These are phyloP conservation scores for Salix exigua DNA, from an alignment of 345 rosid species.

Conservation along the genomic window DNA sequence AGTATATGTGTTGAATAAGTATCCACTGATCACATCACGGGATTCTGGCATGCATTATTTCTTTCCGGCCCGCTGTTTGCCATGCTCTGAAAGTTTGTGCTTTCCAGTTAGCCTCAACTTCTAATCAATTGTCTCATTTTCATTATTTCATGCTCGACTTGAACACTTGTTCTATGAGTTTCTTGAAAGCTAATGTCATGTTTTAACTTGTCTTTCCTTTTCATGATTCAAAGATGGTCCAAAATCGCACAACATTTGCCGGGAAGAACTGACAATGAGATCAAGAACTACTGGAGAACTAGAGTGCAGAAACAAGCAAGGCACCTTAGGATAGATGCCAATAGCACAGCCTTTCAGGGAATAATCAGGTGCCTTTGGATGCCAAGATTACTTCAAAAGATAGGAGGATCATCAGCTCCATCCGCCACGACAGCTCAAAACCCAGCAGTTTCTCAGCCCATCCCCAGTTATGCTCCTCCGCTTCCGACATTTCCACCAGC, in stretches of 20 bases:
- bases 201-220: background rate
- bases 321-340: slow-evolving; percentile 79
- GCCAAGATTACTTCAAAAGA: slow-evolving; percentile 77
- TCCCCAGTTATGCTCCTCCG: background rate
- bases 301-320: slow-evolving; percentile 94
- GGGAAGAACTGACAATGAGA: slow-evolving; percentile 93
- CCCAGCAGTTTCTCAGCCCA: slow-evolving; percentile 4
- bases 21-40: background rate
- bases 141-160: background rate
- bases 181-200: background rate
- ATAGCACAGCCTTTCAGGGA: slow-evolving; percentile 84
- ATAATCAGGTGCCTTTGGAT: slow-evolving; percentile 77
- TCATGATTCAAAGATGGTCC: slow-evolving; percentile 56
- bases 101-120: background rate
- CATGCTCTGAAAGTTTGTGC: background rate
- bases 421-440: slow-evolving; percentile 8
- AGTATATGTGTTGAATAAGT: background rate
- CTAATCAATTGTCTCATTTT: background rate
- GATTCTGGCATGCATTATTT: background rate
- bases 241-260: slow-evolving; percentile 88
- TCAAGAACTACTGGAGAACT: slow-evolving; percentile 95
- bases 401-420: slow-evolving; percentile 38
- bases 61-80: background rate
- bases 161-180: background rate
- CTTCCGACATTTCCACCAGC: background rate